Evolutionary conservation across 805 yeast species (phyloP), one percentile per base, ranked within the genome.

Genomic region (Yamadazyma sp.): DNA sequence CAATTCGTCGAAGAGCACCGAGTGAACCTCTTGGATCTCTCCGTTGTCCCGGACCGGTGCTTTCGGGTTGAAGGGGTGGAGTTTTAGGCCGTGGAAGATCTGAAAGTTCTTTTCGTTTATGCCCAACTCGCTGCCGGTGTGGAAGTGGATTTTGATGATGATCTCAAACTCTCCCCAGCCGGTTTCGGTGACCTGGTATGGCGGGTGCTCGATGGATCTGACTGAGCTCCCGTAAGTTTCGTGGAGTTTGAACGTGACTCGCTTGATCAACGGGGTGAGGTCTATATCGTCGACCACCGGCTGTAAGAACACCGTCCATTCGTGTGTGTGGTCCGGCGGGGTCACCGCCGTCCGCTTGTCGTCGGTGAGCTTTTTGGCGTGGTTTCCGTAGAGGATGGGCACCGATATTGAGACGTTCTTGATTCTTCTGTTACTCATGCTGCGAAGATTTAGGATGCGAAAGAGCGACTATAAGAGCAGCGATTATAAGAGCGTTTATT

Each of bases 121-220:
- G 2, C 72, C 71, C 28, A 68, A 50, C 31, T 68, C 74, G 11
- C 95, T 82, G 20, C 86, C 95, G n/a, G 82, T 74, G 25, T 80
- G 82, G 59, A 93, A 93, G 58, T 82, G 90, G 12, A 93, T 77
- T 55, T 90, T 86, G 38, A 93, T 81, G 24, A 85, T 78, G 44
- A 93, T 84, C 54, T 93, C 99, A 61, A 93, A 93, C 60, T 93
- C 99, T 48, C 99, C 99, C 99, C 99, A 93, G 0, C 99, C 99
- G 0, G 98, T 86, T 55, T 93, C 99, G 2, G 95, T 84, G 19
- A 93, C 88, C 58, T 89, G 95, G 53, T 84, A 93, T 0, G 99
- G 99, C 2, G 98, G 97, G 20, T 70, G 57, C 45, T 93, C 98
- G 11, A 91, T 72, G 1, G 93, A 75, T 38, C 99, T 69, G n/a